Evolutionary conservation across 73 alveolate genomes (phyloP).

Genomic region (Paramecium sexaurelia): DNA sequence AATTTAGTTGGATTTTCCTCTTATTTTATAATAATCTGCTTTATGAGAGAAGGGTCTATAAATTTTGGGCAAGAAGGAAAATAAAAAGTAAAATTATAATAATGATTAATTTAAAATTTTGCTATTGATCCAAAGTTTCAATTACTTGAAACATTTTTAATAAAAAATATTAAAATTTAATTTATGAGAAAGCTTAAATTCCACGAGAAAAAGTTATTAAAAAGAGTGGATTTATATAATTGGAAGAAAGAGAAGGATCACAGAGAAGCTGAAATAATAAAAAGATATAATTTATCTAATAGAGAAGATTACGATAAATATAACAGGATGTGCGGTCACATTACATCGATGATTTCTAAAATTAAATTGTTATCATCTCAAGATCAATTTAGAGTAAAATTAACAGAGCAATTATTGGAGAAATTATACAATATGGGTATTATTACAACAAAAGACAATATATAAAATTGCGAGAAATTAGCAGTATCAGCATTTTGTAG

Average conservation of each 20-base stretch:
- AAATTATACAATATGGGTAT: conserved; percentile 93
- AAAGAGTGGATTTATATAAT: conserved; percentile 95
- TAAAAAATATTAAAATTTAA: neutral
- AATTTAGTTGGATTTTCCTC: no score
- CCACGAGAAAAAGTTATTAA: conserved; percentile 98
- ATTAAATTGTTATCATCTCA: conserved; percentile 86
- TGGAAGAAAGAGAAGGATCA: conserved; percentile 96
- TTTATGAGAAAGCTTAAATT: conserved; percentile 97
- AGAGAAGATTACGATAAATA: conserved; percentile 98
- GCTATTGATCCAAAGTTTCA: neutral
- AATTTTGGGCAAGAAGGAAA: no score
- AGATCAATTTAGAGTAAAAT: conserved; percentile 94
- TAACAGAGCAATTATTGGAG: conserved; percentile 94
- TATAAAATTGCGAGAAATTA: conserved; percentile 89
- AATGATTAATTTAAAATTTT: no score
- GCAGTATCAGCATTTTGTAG: conserved; percentile 95
- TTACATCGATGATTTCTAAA: conserved; percentile 89
- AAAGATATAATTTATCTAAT: conserved; percentile 94
- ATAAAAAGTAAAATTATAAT: no score
- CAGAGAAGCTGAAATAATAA: conserved; percentile 90
- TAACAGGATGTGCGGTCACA: conserved; percentile 92
- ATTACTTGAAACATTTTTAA: neutral
- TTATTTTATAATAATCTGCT: no score
- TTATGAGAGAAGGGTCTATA: no score
- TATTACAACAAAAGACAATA: conserved; percentile 77